phyloP scores from a whole-genome alignment of 2,329 filamentous ascomycete genomes.

The Eurotiales sp. region DNA sequence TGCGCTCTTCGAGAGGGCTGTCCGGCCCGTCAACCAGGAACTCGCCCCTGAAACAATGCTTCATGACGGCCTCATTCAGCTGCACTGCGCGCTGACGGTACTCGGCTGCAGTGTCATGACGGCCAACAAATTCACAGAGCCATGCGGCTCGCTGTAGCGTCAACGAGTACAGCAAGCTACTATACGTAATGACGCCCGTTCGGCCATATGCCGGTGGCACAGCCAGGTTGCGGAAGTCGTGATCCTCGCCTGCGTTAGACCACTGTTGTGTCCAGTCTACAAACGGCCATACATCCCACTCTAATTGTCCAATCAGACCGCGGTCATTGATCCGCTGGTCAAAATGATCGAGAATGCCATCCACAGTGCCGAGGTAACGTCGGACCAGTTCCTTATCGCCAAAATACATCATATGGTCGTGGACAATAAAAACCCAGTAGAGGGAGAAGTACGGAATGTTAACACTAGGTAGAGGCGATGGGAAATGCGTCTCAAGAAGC shows the following conservation, averaged over 20 bases:
- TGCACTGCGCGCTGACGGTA: constrained; percentile 18
- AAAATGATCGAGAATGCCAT: neutral
- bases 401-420: constrained; percentile 25
- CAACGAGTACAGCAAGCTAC: neutral
- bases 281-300: constrained; percentile 24
- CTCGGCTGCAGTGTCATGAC: constrained; percentile 12
- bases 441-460: constrained; percentile 27
- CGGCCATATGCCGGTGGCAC: neutral
- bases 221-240: neutral
- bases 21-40: constrained; percentile 22
- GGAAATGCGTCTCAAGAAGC: constrained; percentile 23
- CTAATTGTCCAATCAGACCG: constrained; percentile 10
- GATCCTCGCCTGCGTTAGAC: constrained; percentile 13
- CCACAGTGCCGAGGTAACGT: neutral
- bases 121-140: neutral
- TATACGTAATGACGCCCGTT: neutral
- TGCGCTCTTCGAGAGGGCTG: constrained; percentile 16
- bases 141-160: neutral
- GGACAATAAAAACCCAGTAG: constrained; percentile 24
- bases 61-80: constrained; percentile 19
- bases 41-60: constrained; percentile 19
- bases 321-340: neutral
- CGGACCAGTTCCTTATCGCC: constrained; percentile 16
- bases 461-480: constrained; percentile 17
- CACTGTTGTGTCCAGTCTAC: constrained; percentile 25